Evolutionary conservation across 192 early-diverging fungal genomes (phyloP).

Genomic region (Chytriomyces sp.): DNA sequence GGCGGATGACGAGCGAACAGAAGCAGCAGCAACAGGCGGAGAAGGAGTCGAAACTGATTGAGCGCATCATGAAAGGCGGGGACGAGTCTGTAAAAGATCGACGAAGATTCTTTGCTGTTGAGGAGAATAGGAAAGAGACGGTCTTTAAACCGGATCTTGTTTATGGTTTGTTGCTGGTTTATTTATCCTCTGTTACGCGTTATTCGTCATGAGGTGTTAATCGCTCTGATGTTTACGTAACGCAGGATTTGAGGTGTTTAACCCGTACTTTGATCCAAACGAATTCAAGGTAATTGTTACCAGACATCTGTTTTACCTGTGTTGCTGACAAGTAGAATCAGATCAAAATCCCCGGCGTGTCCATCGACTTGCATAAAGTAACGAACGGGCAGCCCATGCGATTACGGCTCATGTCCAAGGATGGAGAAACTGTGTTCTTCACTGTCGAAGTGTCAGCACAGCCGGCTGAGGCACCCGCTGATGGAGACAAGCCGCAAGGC

Average conservation of each 20-base stretch:
- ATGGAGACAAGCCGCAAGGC: neutral
- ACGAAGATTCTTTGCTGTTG: constrained; percentile 25
- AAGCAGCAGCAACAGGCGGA: neutral
- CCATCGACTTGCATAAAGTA: constrained; percentile 37
- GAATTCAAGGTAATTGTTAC: constrained; percentile 36
- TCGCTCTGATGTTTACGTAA: neutral
- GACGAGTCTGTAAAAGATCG: constrained; percentile 38
- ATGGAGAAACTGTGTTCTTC: constrained; percentile 32
- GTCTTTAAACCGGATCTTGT: constrained; percentile 30
- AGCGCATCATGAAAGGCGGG: constrained; percentile 26
- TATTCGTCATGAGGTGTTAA: no score
- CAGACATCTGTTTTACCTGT: no score
- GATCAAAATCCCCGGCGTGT: constrained; percentile 37
- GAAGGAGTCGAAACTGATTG: constrained; percentile 29
- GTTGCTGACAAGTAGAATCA: neutral
- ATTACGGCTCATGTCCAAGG: constrained; percentile 33
- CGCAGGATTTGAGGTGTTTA: constrained; percentile 38
- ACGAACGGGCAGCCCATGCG: constrained; percentile 40
- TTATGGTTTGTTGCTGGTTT: constrained; percentile 1
- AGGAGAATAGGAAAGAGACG: constrained; percentile 33
- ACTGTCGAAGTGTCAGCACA: constrained; percentile 27
- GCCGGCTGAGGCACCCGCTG: neutral
- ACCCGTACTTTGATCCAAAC: constrained; percentile 41
- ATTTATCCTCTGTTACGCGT: no score
- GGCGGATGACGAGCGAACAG: neutral